Evolutionary conservation across 805 yeast genomes (phyloP).

Genomic region (Ogataea nitratoaversa): DNA sequence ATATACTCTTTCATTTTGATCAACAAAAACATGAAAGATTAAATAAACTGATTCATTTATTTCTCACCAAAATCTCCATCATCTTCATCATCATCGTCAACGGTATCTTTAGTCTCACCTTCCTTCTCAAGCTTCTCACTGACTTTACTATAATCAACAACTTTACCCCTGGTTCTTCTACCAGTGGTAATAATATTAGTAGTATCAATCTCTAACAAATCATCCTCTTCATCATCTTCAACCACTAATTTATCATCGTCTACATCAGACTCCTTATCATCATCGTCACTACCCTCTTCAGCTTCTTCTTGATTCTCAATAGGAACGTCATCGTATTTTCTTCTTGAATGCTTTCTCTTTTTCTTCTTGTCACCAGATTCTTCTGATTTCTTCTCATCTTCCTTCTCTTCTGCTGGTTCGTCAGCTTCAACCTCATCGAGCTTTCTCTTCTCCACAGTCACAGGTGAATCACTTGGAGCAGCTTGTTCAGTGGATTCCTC

Average conservation of each 20-base stretch:
- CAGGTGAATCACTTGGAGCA: neutral
- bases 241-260: constrained; percentile 49
- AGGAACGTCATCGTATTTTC: constrained; percentile 21
- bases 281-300: constrained; percentile 30
- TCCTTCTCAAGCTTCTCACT: constrained; percentile 63
- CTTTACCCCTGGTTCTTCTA: constrained; percentile 86
- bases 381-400: constrained; percentile 4
- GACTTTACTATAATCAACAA: constrained; percentile 79
- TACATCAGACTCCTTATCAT: constrained; percentile 35
- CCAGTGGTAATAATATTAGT: constrained; percentile 81
- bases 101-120: constrained; percentile 39
- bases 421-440: constrained; percentile 39
- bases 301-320: constrained; percentile 29
- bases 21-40: no score
- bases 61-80: constrained; percentile 39
- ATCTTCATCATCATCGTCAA: constrained; percentile 44
- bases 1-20: no score
- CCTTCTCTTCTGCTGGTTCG: constrained; percentile 31
- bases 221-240: constrained; percentile 72
- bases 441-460: constrained; percentile 1
- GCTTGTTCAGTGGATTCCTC: no score
- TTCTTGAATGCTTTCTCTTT: constrained; percentile 20
- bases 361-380: constrained; percentile 17
- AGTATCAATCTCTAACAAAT: constrained; percentile 72
- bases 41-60: no score